These are phyloP conservation scores for Hypoxylon fuscum DNA, from an alignment of 495 filamentous ascomycete genomes.

Conservation along the genomic window DNA sequence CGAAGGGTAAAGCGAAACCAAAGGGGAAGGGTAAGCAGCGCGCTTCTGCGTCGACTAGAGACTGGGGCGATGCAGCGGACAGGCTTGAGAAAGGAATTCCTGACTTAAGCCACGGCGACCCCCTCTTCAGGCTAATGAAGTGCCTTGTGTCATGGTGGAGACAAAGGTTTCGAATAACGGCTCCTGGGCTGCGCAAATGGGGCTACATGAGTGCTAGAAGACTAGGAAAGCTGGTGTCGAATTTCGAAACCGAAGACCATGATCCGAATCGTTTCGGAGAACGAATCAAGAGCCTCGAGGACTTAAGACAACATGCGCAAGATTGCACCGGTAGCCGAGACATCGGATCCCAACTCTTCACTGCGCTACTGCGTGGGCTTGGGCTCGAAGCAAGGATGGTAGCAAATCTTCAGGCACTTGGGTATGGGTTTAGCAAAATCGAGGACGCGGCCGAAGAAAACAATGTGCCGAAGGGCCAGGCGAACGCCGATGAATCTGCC, in stretches of 20 bases:
- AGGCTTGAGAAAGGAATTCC: slow-evolving; percentile 71
- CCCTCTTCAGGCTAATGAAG: slow-evolving; percentile 80
- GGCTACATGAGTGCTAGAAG: slow-evolving; percentile 80
- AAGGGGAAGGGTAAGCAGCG: slow-evolving; percentile 55
- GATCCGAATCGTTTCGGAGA: slow-evolving; percentile 77
- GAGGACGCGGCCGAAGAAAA: slow-evolving; percentile 71
- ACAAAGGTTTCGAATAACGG: slow-evolving; percentile 78
- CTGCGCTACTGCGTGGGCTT: slow-evolving; percentile 82
- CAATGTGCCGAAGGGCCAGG: slow-evolving; percentile 33
- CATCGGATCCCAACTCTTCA: slow-evolving; percentile 89
- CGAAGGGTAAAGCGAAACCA: slow-evolving; percentile 47
- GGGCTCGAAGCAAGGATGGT: slow-evolving; percentile 83
- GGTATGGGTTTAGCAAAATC: slow-evolving; percentile 89
- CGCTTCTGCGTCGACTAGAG: slow-evolving; percentile 62
- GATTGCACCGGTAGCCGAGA: slow-evolving; percentile 85
- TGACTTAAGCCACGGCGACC: slow-evolving; percentile 82
- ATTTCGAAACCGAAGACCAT: slow-evolving; percentile 68
- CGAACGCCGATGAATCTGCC: slow-evolving; percentile 11
- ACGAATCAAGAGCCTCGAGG: slow-evolving; percentile 67
- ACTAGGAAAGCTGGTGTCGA: slow-evolving; percentile 71
- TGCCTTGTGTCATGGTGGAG: slow-evolving; percentile 85
- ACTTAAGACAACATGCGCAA: slow-evolving; percentile 74
- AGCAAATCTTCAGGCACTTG: slow-evolving; percentile 83
- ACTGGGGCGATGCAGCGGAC: slow-evolving; percentile 78
- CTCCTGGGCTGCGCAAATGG: slow-evolving; percentile 84